Percentiles rank a stretch among this genome's conserved stretches.
phyloP scores from a whole-genome alignment of 495 filamentous ascomycete species.

The Podospora anserina region DNA sequence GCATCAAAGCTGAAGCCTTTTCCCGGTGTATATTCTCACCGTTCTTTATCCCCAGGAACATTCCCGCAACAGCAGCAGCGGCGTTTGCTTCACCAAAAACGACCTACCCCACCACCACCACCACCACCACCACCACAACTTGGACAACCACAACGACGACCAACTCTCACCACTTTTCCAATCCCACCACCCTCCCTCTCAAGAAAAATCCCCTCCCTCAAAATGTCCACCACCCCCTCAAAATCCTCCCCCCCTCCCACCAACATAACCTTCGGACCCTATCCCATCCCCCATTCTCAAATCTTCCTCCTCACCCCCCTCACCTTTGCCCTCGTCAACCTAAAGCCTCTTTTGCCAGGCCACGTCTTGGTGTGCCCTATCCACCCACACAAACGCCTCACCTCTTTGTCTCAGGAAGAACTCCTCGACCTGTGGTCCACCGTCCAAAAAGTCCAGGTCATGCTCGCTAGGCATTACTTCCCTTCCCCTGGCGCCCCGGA shows the following conservation, averaged over 20 bases:
- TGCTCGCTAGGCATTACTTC: slow-evolving; percentile 71
- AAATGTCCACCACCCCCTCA: slow-evolving; percentile 13
- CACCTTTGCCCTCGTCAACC: slow-evolving; percentile 84
- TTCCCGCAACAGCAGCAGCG: background rate
- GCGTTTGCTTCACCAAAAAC: background rate
- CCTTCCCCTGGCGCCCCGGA: slow-evolving; percentile 25
- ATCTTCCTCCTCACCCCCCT: slow-evolving; percentile 81
- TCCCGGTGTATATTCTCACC: background rate
- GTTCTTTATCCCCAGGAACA: background rate
- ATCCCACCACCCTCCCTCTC: background rate
- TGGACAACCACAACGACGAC: background rate
- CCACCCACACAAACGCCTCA: slow-evolving; percentile 62
- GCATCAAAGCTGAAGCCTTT: background rate
- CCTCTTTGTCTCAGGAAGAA: slow-evolving; percentile 70
- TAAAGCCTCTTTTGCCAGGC: slow-evolving; percentile 90
- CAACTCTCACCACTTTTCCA: background rate
- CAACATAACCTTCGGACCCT: slow-evolving; percentile 53
- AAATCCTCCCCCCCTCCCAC: slow-evolving; percentile 3
- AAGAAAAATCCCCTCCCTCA: background rate
- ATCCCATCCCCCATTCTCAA: slow-evolving; percentile 55
- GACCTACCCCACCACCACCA: background rate
- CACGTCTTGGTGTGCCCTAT: slow-evolving; percentile 82
- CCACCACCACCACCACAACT: background rate
- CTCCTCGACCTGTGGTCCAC: slow-evolving; percentile 79
- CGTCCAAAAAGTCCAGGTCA: slow-evolving; percentile 74